Base-by-base conservation (phyloP, 2,329 filamentous ascomycete species). In the Beauveria medogensis region DNA sequence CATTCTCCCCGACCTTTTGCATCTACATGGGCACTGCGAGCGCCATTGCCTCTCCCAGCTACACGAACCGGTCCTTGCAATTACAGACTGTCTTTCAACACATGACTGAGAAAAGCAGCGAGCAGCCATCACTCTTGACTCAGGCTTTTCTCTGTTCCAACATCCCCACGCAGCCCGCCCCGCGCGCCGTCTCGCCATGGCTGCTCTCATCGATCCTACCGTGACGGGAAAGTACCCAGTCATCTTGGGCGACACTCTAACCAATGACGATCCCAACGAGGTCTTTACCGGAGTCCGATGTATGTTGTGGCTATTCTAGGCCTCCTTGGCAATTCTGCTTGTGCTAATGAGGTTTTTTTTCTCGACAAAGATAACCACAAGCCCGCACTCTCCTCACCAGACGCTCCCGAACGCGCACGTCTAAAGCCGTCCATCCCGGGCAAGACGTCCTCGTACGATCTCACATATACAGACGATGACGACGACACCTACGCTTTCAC, bases 181-280 rank as follows among this genome's bases (percentile, higher is more conserved):
- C 22, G 47, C 47, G 26, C 34, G 22, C 22, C 22, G 20, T 20
- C 54, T 50, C 60, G 57, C 63, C 53, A 71, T 72, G 71, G 71
- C 70, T 69, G 75, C 70, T 65, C 68, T 80, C 59, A 78, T 87
- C 62, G 83, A 87, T 72, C 82, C 84, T 63, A 85, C 83, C 59
- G 81, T 83, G 71, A 75, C 77, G 62, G 83, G 78, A 62, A 83
- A 84, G 68, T 88, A 87, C 68, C 84, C 83, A 55, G 80, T 88
- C 60, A 78, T 87, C 52, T 76, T 88, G 50, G 86, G 85, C 69
- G 84, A 87, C 66, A 80, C 81, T 30, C 74, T 88, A 37, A 73
- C 85, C 41, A 81, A 82, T 47, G 82, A 80, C 64, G 71, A 80
- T 1, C 74, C 80, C 37, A 83, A 82, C 65, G 82, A 86, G 63